Evolutionary conservation across 2,329 filamentous ascomycete genomes (phyloP).

Genomic region (Leptoxyphium fumago): DNA sequence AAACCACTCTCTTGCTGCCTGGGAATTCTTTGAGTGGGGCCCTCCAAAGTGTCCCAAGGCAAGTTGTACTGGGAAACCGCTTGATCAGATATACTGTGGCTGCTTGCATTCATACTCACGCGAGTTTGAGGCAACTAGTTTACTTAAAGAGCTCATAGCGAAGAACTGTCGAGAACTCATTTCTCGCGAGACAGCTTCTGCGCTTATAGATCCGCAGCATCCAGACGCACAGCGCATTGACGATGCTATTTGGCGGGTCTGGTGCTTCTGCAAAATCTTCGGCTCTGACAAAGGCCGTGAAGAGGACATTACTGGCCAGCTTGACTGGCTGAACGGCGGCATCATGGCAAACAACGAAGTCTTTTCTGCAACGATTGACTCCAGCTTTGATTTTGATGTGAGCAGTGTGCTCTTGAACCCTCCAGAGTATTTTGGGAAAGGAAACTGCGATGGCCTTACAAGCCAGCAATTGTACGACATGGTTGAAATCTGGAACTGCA

Average conservation of each 20-base stretch:
- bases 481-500: slow-evolving; percentile 49
- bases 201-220: slow-evolving; percentile 33
- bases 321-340: slow-evolving; percentile 49
- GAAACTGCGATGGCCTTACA: slow-evolving; percentile 40
- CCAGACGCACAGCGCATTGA: slow-evolving; percentile 37
- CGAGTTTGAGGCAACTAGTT: slow-evolving; percentile 39
- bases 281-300: slow-evolving; percentile 43
- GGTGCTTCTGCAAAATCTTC: slow-evolving; percentile 51
- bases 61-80: slow-evolving; percentile 19
- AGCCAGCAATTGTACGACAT: slow-evolving; percentile 47
- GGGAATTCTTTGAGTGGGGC: slow-evolving; percentile 45
- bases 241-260: slow-evolving; percentile 50
- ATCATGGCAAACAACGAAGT: slow-evolving; percentile 33
- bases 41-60: slow-evolving; percentile 32
- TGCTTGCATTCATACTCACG: slow-evolving; percentile 38
- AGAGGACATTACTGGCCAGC: slow-evolving; percentile 43
- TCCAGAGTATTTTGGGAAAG: slow-evolving; percentile 42
- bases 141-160: slow-evolving; percentile 41
- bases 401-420: slow-evolving; percentile 40
- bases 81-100: slow-evolving; percentile 38
- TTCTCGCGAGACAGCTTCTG: slow-evolving; percentile 40
- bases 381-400: slow-evolving; percentile 33
- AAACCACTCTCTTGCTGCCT: slow-evolving; percentile 42
- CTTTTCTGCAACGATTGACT: slow-evolving; percentile 31
- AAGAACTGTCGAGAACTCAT: slow-evolving; percentile 42